Conservation (phyloP, 2,329 filamentous ascomycete genomes). For the Microdochium paspali region DNA sequence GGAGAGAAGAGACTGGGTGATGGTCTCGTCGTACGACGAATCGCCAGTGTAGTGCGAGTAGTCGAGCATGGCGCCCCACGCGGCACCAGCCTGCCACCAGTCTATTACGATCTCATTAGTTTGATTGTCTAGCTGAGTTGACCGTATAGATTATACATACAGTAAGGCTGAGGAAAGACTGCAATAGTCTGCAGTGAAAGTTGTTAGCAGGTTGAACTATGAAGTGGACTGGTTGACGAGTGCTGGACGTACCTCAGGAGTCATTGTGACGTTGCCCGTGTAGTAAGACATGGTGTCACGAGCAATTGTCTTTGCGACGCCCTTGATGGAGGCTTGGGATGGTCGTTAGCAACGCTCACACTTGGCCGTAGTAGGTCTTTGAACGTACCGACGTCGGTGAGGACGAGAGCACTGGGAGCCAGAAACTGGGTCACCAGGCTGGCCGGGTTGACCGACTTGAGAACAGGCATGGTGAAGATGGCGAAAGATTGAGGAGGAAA, state of each 20-base stretch:
- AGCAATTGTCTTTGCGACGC: conserved; percentile 51
- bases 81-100: conserved; percentile 57
- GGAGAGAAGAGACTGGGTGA: conserved; percentile 48
- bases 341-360: conserved; percentile 2
- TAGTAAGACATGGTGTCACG: conserved; percentile 56
- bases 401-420: background rate
- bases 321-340: conserved; percentile 43
- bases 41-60: conserved; percentile 61
- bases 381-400: conserved; percentile 12
- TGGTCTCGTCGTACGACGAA: conserved; percentile 47
- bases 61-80: conserved; percentile 60
- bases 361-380: conserved; percentile 19
- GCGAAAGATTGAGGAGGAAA: too few relatives aligned
- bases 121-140: conserved; percentile 19
- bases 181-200: conserved; percentile 37
- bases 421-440: background rate
- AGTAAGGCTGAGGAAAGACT: conserved; percentile 58
- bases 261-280: conserved; percentile 48
- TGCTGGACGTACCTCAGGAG: conserved; percentile 24
- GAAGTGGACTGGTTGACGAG: background rate
- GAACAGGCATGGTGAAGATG: background rate
- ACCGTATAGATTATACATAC: conserved; percentile 24
- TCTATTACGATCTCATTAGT: conserved; percentile 17
- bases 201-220: background rate
- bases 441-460: background rate